Percentiles rank a stretch among this genome's conserved stretches.
These are phyloP conservation scores for Pyrus betulifolia DNA, from an alignment of 306 rosid species.

Conservation along the genomic window DNA sequence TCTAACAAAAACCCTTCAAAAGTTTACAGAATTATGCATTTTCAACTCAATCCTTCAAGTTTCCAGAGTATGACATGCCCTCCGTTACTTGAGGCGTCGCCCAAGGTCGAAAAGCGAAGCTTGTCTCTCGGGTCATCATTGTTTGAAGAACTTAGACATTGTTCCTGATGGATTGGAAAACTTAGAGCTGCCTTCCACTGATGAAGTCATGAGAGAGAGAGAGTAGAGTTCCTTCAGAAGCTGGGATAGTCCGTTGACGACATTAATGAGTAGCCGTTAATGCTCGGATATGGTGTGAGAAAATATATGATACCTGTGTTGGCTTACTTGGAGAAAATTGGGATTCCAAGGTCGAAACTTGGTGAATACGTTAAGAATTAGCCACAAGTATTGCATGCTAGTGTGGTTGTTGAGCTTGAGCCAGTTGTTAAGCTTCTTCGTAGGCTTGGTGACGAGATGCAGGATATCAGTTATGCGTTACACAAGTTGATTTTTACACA, in stretches of 20 bases:
- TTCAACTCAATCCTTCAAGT: conserved; percentile 58
- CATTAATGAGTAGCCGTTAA: conserved; percentile 69
- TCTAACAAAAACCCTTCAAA: conserved; percentile 16
- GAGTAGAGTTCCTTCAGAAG: conserved; percentile 79
- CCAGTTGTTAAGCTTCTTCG: conserved; percentile 80
- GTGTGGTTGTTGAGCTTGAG: conserved; percentile 89
- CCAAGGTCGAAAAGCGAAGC: conserved; percentile 86
- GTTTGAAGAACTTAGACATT: conserved; percentile 67
- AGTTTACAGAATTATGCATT: conserved; percentile 27
- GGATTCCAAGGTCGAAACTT: conserved; percentile 63
- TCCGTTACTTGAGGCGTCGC: conserved; percentile 94
- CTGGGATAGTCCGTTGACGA: conserved; percentile 65
- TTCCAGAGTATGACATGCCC: conserved; percentile 90
- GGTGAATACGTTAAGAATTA: conserved; percentile 66
- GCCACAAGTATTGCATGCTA: conserved; percentile 88
- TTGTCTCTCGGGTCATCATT: conserved; percentile 76
- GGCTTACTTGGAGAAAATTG: conserved; percentile 89
- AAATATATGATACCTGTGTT: conserved; percentile 77
- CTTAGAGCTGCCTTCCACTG: conserved; percentile 75
- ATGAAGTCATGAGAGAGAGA: conserved; percentile 78
- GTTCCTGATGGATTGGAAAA: conserved; percentile 69
- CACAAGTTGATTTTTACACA: conserved; percentile 26
- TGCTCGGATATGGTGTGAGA: conserved; percentile 73
- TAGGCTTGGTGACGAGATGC: conserved; percentile 87
- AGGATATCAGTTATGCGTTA: conserved; percentile 76